Conservation (phyloP, 306 rosid genomes). For the Ceratonia siliqua region DNA sequence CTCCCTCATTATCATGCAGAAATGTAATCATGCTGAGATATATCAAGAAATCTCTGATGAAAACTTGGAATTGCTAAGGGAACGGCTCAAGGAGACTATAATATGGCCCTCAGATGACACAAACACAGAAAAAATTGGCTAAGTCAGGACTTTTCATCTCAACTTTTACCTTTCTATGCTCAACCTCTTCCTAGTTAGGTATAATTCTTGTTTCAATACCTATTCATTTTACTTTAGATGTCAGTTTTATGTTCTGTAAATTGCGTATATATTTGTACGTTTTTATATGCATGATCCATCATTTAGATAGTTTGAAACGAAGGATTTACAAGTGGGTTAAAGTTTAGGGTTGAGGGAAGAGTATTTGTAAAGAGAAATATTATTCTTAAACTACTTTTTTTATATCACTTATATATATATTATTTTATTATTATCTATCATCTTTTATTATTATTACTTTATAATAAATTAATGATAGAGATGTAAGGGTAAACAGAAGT, state of each 20-base stretch:
- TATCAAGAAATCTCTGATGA: slow-evolving; percentile 81
- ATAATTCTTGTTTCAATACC: slow-evolving; percentile 29
- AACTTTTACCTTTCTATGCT: slow-evolving; percentile 22
- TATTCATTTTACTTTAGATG: slow-evolving; percentile 30
- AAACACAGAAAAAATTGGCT: slow-evolving; percentile 86
- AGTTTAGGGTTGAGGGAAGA: not conserved
- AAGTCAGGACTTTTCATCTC: slow-evolving; percentile 1
- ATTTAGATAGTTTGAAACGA: slow-evolving; percentile 11
- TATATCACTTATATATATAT: too few relatives aligned
- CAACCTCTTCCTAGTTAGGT: slow-evolving; percentile 42
- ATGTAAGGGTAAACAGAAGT: too few relatives aligned
- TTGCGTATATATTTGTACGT: slow-evolving; percentile 42
- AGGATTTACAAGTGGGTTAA: not conserved
- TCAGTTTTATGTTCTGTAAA: slow-evolving; percentile 30
- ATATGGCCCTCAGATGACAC: slow-evolving; percentile 99
- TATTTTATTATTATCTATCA: too few relatives aligned
- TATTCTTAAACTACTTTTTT: too few relatives aligned
- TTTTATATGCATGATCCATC: slow-evolving; percentile 22
- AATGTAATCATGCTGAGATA: slow-evolving; percentile 91
- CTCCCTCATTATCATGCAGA: slow-evolving; percentile 48
- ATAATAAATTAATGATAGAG: too few relatives aligned
- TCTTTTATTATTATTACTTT: too few relatives aligned
- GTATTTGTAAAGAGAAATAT: too few relatives aligned
- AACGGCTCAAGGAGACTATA: slow-evolving; percentile 85
- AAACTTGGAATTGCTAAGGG: slow-evolving; percentile 93